phyloP scores from a whole-genome alignment of 257 asterid species.

The Fraxinus pennsylvanica region DNA sequence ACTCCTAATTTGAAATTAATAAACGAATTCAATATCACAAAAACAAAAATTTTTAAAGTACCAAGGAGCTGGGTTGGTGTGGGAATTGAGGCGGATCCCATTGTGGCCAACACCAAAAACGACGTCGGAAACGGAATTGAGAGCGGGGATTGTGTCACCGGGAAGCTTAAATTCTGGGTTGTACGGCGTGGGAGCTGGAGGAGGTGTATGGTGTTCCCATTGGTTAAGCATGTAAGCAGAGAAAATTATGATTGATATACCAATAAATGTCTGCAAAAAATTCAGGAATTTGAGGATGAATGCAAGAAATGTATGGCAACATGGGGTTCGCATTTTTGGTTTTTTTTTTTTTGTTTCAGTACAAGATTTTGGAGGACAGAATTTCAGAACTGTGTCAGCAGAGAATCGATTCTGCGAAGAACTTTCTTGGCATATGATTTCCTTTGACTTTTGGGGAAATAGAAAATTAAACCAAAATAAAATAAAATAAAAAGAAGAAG shows the following conservation, averaged over 20 bases:
- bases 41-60: conserved; percentile 17
- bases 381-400: not conserved
- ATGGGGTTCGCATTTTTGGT: conserved; percentile 57
- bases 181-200: conserved; percentile 23
- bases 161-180: conserved; percentile 21
- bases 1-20: not conserved
- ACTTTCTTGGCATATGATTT: not conserved
- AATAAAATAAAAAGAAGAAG: not conserved
- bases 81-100: conserved; percentile 33
- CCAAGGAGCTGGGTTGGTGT: conserved; percentile 72
- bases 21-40: not conserved
- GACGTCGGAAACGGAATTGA: conserved; percentile 22
- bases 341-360: not conserved
- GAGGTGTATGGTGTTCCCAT: conserved; percentile 47
- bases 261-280: conserved; percentile 69
- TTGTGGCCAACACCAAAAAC: conserved; percentile 16
- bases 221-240: conserved; percentile 64
- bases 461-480: not conserved
- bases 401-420: not conserved
- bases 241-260: conserved; percentile 59
- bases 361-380: not conserved
- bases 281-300: conserved; percentile 69
- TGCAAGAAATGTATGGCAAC: conserved; percentile 61
- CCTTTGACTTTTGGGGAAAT: not conserved
- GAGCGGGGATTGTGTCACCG: conserved; percentile 18